phyloP scores from a whole-genome alignment of 2,329 filamentous ascomycete genomes.

The Fusarium fujikuroi region DNA sequence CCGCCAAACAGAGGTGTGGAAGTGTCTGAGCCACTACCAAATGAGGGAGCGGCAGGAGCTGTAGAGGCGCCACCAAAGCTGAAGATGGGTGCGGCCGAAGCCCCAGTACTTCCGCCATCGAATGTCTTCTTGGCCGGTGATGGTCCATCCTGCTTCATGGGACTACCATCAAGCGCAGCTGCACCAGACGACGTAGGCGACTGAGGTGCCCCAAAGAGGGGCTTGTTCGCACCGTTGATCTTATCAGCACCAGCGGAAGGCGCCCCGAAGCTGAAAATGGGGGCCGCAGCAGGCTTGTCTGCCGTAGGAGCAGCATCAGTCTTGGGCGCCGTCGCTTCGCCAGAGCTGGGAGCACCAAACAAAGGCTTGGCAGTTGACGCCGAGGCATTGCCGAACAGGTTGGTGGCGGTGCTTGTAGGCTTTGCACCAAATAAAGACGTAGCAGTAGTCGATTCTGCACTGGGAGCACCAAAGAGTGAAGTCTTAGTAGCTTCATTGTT shows the following conservation, averaged over 20 bases:
- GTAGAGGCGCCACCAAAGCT: constrained; percentile 46
- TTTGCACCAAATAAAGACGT: constrained; percentile 43
- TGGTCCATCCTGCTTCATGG: constrained; percentile 56
- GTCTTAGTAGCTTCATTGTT: constrained; percentile 35
- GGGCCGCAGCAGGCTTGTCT: constrained; percentile 40
- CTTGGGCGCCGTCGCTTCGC: constrained; percentile 34
- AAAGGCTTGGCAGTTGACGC: constrained; percentile 40
- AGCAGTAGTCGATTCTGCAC: constrained; percentile 26
- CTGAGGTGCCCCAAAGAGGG: constrained; percentile 53
- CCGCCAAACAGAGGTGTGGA: constrained; percentile 49
- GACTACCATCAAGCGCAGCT: constrained; percentile 54
- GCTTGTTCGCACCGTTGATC: constrained; percentile 48
- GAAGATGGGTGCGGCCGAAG: constrained; percentile 48
- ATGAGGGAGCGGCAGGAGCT: constrained; percentile 45
- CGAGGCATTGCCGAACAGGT: constrained; percentile 48
- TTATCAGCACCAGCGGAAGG: constrained; percentile 41
- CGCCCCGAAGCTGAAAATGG: constrained; percentile 51
- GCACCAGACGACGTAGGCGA: constrained; percentile 46
- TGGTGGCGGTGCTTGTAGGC: constrained; percentile 40
- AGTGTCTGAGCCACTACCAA: constrained; percentile 46
- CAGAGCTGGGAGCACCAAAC: constrained; percentile 44
- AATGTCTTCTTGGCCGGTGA: constrained; percentile 53
- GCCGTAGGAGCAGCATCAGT: constrained; percentile 36
- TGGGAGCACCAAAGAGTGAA: constrained; percentile 48
- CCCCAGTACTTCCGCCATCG: constrained; percentile 38